Evolutionary conservation across 177 flowering plant species (phyloP), one percentile per base, ranked within the genome.

Genomic region (Vitis hybrid): DNA sequence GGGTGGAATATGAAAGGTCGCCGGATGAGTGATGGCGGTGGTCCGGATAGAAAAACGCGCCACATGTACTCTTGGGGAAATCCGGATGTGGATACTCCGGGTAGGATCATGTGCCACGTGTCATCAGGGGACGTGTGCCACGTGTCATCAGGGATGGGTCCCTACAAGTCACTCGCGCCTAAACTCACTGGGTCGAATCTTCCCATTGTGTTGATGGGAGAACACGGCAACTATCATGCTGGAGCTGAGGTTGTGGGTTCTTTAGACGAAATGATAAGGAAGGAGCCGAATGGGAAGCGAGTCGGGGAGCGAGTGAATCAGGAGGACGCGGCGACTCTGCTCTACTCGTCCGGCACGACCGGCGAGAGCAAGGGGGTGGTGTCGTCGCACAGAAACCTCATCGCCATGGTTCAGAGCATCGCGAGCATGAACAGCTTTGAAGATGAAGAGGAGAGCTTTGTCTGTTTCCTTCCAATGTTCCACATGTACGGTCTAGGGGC

Each of bases 341-440:
- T 94, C 1, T 92, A 92, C 84, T 94, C 98, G 14, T 94, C 98
- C 0, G 98, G 98, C 1, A 94, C 97, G 10, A 92, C 98, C 10
- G 98, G 98, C 0, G 83, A 79, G 40, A 91, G 97, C 77, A 94
- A 94, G 68, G 98, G 98, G 14, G 97, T 94, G 21, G 79, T 78
- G 9, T 85, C 93, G 12, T 84, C 98, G 1, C 98, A 94, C 74
- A 62, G 80, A 61, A 94, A 83, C 71, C 74, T 92, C 2, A 92
- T 94, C 10, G 89, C 89, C 10, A 89, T 88, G 94, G 91, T 91
- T 9, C 85, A 84, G 66, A 82, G 81, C 0, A 45, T 91, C 0
- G 1, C 80, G 1, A 26, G 45, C 32, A 73, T 92, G 32, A 85
- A 83, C 76, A 32, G 40, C 1, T 4, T 71, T 8, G 86, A 78